These are phyloP conservation scores for Trichaptum fuscoviolaceum DNA, from an alignment of 768 basidiomycete species.

Conservation along the genomic window DNA sequence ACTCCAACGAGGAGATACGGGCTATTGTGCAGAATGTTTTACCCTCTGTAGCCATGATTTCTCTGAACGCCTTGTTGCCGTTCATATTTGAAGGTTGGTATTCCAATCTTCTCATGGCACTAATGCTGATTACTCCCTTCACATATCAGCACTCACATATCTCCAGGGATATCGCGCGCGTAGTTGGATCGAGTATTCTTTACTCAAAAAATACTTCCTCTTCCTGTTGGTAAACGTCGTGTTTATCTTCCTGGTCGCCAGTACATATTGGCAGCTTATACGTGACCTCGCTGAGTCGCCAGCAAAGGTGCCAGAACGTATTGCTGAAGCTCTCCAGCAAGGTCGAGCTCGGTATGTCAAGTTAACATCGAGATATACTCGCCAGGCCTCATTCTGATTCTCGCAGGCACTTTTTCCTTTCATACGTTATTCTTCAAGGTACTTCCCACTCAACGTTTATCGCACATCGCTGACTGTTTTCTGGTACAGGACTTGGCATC, in stretches of 20 bases:
- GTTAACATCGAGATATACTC: constrained; percentile 6
- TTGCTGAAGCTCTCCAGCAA: constrained; percentile 77
- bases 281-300: constrained; percentile 91
- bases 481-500: constrained; percentile 68
- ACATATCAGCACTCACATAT: constrained; percentile 64
- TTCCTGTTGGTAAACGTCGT: constrained; percentile 91
- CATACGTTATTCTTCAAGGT: constrained; percentile 84
- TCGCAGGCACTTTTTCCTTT: constrained; percentile 72
- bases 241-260: constrained; percentile 89
- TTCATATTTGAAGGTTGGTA: constrained; percentile 79
- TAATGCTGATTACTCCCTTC: constrained; percentile 8
- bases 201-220: constrained; percentile 91
- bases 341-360: constrained; percentile 59
- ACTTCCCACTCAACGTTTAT: neutral
- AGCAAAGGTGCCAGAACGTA: constrained; percentile 88
- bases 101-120: constrained; percentile 2
- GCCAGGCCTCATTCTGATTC: constrained; percentile 2
- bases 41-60: constrained; percentile 86
- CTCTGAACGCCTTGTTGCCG: constrained; percentile 82
- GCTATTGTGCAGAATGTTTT: constrained; percentile 94
- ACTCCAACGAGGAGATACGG: constrained; percentile 70
- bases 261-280: constrained; percentile 88
- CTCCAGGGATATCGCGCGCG: constrained; percentile 86
- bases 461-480: neutral
- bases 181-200: constrained; percentile 90